Evolutionary conservation across 164 flowering plant genomes (phyloP).

Genomic region (Brasenia schreberi): DNA sequence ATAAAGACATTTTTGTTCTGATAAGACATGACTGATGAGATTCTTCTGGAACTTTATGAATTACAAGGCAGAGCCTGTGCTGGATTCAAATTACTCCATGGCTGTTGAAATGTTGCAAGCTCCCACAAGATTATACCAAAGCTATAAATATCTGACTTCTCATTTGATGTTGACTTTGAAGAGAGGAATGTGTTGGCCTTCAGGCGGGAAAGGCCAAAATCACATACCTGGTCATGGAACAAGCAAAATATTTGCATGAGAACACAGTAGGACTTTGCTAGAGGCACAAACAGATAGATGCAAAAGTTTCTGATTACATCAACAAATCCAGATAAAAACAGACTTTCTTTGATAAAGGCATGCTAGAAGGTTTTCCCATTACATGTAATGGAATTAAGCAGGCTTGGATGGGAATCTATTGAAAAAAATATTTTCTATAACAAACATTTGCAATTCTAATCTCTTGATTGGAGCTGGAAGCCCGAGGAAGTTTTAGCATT

Average conservation of each 20-base stretch:
- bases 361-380: too few relatives aligned
- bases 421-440: too few relatives aligned
- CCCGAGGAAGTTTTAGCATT: too few relatives aligned
- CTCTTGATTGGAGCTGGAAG: too few relatives aligned
- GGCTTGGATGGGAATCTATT: too few relatives aligned
- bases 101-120: constrained; percentile 77
- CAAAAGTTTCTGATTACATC: neutral
- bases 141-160: constrained; percentile 86
- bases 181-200: constrained; percentile 94
- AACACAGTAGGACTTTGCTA: neutral
- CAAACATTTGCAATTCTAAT: too few relatives aligned
- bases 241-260: neutral
- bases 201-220: constrained; percentile 94
- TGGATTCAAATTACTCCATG: constrained; percentile 83
- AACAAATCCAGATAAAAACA: too few relatives aligned
- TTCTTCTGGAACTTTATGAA: neutral
- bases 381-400: too few relatives aligned
- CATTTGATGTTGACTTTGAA: constrained; percentile 96
- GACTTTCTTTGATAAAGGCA: too few relatives aligned
- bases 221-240: constrained; percentile 55
- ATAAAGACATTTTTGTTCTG: neutral
- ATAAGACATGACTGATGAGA: neutral
- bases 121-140: constrained; percentile 96
- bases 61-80: constrained; percentile 48
- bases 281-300: neutral